Evolutionary conservation across 495 filamentous ascomycete species (phyloP).

Genomic region (Chaetomidium leptoderma): DNA sequence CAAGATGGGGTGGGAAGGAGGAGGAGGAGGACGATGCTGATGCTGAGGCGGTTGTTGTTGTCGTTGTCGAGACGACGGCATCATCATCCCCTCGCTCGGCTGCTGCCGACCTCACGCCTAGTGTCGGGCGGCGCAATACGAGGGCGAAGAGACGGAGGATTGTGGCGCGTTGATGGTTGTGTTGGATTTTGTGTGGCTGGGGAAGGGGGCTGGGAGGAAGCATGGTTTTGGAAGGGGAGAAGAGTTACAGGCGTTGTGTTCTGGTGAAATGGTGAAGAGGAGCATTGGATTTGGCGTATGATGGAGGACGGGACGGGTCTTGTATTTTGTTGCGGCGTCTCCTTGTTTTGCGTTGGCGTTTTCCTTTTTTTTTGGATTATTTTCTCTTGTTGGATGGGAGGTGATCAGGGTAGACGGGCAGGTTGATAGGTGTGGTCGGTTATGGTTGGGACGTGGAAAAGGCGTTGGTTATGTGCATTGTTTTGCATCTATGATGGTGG

Average conservation of each 20-base stretch:
- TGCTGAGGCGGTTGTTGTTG: not conserved
- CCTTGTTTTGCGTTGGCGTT: not conserved
- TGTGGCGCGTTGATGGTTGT: not conserved
- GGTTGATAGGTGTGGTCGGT: not conserved
- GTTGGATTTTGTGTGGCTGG: not conserved
- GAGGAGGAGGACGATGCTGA: not conserved
- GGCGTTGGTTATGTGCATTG: constrained; percentile 1
- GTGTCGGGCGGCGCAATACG: not conserved
- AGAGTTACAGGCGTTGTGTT: constrained; percentile 1
- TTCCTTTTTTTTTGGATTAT: not conserved
- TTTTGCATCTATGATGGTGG: not conserved
- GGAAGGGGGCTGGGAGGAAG: not conserved
- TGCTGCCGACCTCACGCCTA: too few relatives aligned
- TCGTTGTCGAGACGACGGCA: not conserved
- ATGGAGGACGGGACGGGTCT: not conserved
- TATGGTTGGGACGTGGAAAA: not conserved
- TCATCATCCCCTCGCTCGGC: not conserved
- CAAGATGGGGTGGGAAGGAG: not conserved
- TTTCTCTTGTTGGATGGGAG: not conserved
- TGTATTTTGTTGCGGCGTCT: not conserved
- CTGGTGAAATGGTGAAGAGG: not conserved
- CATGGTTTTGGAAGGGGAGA: not conserved
- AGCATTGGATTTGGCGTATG: not conserved
- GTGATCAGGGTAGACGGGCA: not conserved
- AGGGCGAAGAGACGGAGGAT: constrained; percentile 9